Evolutionary conservation across 495 filamentous ascomycete species (phyloP).

Genomic region (Penicillium argentinense): DNA sequence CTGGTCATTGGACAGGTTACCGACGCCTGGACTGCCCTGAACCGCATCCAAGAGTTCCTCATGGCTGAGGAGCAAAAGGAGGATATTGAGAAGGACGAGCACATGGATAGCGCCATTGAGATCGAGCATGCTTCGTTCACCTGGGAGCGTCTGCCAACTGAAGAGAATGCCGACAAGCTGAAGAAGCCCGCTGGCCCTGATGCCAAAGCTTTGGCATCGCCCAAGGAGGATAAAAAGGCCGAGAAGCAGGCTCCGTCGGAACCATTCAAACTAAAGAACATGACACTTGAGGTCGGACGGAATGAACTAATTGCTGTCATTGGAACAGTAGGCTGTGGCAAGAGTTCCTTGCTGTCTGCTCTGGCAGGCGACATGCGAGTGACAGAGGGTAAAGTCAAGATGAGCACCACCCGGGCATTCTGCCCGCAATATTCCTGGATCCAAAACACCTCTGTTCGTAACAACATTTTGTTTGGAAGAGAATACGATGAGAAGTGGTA

Average conservation of each 20-base stretch:
- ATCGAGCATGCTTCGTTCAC: slow-evolving; percentile 79
- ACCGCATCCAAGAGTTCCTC: slow-evolving; percentile 84
- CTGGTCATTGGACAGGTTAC: slow-evolving; percentile 84
- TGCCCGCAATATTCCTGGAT: slow-evolving; percentile 99
- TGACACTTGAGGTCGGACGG: slow-evolving; percentile 71
- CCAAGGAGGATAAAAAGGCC: slow-evolving; percentile 28
- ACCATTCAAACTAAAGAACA: slow-evolving; percentile 77
- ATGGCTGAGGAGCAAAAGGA: slow-evolving; percentile 82
- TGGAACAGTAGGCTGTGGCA: slow-evolving; percentile 87
- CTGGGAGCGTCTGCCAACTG: slow-evolving; percentile 78
- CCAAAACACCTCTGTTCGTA: slow-evolving; percentile 79
- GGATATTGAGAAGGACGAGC: slow-evolving; percentile 60
- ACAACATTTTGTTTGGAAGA: slow-evolving; percentile 92
- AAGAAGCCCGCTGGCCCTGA: slow-evolving; percentile 29
- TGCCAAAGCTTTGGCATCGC: slow-evolving; percentile 27
- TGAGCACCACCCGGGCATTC: slow-evolving; percentile 80
- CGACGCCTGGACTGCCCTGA: slow-evolving; percentile 82
- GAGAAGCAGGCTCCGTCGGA: slow-evolving; percentile 59
- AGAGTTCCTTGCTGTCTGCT: slow-evolving; percentile 86
- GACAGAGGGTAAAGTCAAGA: slow-evolving; percentile 67
- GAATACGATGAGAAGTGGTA: slow-evolving; percentile 55
- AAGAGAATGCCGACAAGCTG: slow-evolving; percentile 49
- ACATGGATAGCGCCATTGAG: slow-evolving; percentile 67
- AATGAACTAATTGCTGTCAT: slow-evolving; percentile 90
- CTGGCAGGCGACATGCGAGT: slow-evolving; percentile 92